phyloP scores from a whole-genome alignment of 2,329 filamentous ascomycete species.

The Rhexocercosporidium sp. region DNA sequence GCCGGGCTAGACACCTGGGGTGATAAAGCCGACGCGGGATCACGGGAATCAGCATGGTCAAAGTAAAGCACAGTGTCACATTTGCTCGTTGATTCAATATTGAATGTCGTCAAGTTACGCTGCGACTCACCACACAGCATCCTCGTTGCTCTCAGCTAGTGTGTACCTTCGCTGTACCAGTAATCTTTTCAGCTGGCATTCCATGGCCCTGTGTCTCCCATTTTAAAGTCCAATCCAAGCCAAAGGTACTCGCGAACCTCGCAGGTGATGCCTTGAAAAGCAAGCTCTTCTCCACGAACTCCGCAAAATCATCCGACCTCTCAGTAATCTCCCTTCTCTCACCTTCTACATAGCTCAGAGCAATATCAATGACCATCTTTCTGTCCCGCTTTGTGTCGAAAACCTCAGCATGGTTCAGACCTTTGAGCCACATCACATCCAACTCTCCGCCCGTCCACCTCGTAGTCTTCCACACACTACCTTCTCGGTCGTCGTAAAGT shows the following conservation, averaged over 20 bases:
- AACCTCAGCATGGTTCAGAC: conserved; percentile 58
- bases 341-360: not conserved
- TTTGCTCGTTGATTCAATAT: too few species aligned
- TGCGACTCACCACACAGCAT: too few species aligned
- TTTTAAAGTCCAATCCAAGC: not conserved
- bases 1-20: too few species aligned
- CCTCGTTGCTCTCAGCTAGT: not conserved
- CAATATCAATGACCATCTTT: conserved; percentile 6
- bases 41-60: not conserved
- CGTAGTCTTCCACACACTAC: conserved; percentile 34
- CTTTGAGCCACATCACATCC: conserved; percentile 57
- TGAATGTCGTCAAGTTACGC: too few species aligned
- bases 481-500: conserved; percentile 15
- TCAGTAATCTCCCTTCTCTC: not conserved
- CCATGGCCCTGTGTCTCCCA: not conserved
- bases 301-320: not conserved
- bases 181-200: not conserved
- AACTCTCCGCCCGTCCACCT: conserved; percentile 22
- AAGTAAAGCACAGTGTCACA: not conserved
- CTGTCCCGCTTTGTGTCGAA: conserved; percentile 40
- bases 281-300: conserved; percentile 1
- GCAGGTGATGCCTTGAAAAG: not conserved
- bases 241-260: conserved; percentile 6
- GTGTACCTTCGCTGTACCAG: not conserved
- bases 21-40: not conserved